Base-by-base conservation (phyloP, 257 asterid genomes). In the Knoxia roxburghii region DNA sequence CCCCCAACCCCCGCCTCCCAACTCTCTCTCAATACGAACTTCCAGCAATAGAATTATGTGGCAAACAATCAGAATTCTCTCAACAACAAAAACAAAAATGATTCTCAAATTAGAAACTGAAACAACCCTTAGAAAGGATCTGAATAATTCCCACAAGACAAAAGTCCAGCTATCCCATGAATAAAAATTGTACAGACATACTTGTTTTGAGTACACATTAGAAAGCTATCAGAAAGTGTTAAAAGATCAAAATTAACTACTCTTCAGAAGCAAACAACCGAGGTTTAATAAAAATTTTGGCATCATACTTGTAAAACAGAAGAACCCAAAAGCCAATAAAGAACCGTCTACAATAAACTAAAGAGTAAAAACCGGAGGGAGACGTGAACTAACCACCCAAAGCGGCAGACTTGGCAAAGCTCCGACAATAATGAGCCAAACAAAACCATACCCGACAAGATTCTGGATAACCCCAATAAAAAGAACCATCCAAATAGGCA, bases 361-460 rank as follows among this genome's bases (percentile, higher is more conserved):
- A 56, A 0, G 20, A 11, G 52, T 39, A 35, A 50, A 21, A 43
- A 37, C 21, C 23, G 4, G 48, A 45, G 24, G 17, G 18, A 45
- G 17, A 11, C 21, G 41, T 5, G 57, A 65, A 80, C 95, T 88
- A 63, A 91, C 96, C 83, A 87, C 92, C 96, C 96, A 91, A 1
- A 91, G 79, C 20, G 96, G 96, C 79, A 84, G 54, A 64, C 76
- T 77, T 63, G 96, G 90, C 61, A 55, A 70, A 76, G 77, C 81
- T 24, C 76, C 75, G 11, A 87, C 79, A 67, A 89, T 73, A 66
- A 89, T 78, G 50, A 91, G 88, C 95, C 98, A 80, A 68, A 91
- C 88, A 82, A 89, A 72, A 30, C 95, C 95, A 82, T 91, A 89
- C 0, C 98, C 98, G 51, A 85, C 73, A 64, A 91, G 80, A 80